Conservation (phyloP, 1,139 yeast genomes). For the Citeromyces hawaiiensis region DNA sequence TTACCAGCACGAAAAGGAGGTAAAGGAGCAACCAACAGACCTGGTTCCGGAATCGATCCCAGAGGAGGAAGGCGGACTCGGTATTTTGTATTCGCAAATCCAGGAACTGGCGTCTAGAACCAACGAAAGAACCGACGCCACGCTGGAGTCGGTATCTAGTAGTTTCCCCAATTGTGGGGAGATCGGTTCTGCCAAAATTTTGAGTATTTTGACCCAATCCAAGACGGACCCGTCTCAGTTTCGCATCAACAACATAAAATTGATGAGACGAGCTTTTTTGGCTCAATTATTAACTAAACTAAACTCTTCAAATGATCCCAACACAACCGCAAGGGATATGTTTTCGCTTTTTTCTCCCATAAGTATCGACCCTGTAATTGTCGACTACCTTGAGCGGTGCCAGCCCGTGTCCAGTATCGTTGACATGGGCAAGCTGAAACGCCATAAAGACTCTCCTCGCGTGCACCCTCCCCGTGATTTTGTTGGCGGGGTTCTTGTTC, state of each 20-base stretch:
- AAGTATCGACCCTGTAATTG: neutral
- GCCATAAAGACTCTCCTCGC: neutral
- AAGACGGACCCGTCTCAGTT: neutral
- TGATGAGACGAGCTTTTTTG: neutral
- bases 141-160: neutral
- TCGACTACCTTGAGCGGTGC: neutral
- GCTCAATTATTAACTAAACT: neutral
- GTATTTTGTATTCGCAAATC: neutral
- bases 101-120: neutral
- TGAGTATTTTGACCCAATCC: neutral
- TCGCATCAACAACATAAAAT: neutral
- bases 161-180: conserved; percentile 1
- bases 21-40: neutral
- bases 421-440: neutral
- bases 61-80: neutral
- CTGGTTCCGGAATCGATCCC: neutral
- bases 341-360: neutral
- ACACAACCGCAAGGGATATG: neutral
- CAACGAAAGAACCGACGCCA: neutral
- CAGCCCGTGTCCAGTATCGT: neutral
- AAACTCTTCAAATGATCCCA: neutral
- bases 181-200: neutral
- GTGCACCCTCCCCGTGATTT: conserved; percentile 44
- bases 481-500: conserved; percentile 65
- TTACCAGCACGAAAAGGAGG: conserved; percentile 7